Base-by-base conservation (phyloP, 1,284 basidiomycete genomes). In the Melampsora larici-populina region DNA sequence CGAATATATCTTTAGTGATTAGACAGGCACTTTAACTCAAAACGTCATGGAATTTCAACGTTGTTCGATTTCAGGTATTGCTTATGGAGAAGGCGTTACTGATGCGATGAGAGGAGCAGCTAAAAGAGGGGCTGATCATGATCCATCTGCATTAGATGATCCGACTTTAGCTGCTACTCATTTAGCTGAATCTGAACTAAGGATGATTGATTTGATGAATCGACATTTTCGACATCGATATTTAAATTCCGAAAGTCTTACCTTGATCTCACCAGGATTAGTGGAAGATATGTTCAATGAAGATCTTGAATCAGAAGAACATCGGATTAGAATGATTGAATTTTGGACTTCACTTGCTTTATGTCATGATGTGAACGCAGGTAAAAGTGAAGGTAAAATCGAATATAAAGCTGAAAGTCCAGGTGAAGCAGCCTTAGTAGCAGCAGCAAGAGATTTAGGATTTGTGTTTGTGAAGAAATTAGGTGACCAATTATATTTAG, bases 371-470 rank as follows among this genome's bases (percentile, higher is more conserved):
- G 95, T 97, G 36, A 87, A 97, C 17, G 87, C 92, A 0, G 84
- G 85, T 75, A 81, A 82, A 24, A 82, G 83, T 21, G 92, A 94
- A 75, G 85, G 86, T 62, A 84, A 86, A 5, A 84, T 98, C 80
- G 90, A 92, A 77, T 98, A 97, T 87, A 97, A 98, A 85, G 94
- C 95, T 8, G 94, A 98, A 85, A 92, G 90, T 2, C 93, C 94
- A 0, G 95, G 98, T 83, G 96, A 98, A 84, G 92, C 94, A 13
- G 95, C 96, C 3, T 87, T 98, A 29, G 95, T 98, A 2, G 90
- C 88, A 51, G 94, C 92, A 13, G 94, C 96, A 11, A 87, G 95
- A 58, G 96, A 97, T 83, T 90, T 90, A 17, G 96, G 95, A 0
- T 97, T 97, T 83, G 92, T 93, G 0, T 98, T 97, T 84, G 85